Evolutionary conservation across 257 asterid genomes (phyloP), one percentile per base, ranked within the genome.

Genomic region (Solanum rostratum): DNA sequence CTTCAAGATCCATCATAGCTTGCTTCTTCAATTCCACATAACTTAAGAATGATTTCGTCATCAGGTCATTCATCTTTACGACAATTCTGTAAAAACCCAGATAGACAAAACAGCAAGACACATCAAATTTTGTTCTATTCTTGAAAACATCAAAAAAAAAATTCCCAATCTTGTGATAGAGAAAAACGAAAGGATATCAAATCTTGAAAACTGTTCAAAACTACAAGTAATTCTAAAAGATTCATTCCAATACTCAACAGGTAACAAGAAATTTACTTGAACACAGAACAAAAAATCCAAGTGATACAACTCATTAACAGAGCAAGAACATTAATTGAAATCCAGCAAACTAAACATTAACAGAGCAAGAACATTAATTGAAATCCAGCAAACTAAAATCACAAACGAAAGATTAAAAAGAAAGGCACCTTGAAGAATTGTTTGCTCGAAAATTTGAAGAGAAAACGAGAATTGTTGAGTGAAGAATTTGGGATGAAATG

Each of bases 11-110:
- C 90, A 90, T 90, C 88, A 82, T 85, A 2, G 97, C 97, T 63
- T 92, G 97, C 60, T 94, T 94, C 95, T 94, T 93, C 84, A 94
- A 86, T 83, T 94, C 96, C 3, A 94, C 97, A 82, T 94, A 94
- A 88, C 90, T 93, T 80, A 91, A 78, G 86, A 94, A 91, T 27
- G 98, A 94, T 68, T 89, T 94, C 12, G 97, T 92, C 98, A 93
- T 92, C 41, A 93, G 88, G 84, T 94, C 97, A 49, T 94, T 94
- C 98, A 93, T 94, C 90, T 89, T 90, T 85, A 87, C 82, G n/a
- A 70, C 85, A 82, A 83, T 87, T 89, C 91, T 84, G 89, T 73
- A 46, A 85, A n/a, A 24, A 33, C 74, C 86, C 39, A 3, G 71
- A 84, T 71, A 29, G 13, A 37, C 30, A 59, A 60, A 62, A 16